A percentile compares a stretch with the other conserved stretches of the same genome.
Conservation (phyloP, 441 rosid species). For the Theobroma grandiflorum region DNA sequence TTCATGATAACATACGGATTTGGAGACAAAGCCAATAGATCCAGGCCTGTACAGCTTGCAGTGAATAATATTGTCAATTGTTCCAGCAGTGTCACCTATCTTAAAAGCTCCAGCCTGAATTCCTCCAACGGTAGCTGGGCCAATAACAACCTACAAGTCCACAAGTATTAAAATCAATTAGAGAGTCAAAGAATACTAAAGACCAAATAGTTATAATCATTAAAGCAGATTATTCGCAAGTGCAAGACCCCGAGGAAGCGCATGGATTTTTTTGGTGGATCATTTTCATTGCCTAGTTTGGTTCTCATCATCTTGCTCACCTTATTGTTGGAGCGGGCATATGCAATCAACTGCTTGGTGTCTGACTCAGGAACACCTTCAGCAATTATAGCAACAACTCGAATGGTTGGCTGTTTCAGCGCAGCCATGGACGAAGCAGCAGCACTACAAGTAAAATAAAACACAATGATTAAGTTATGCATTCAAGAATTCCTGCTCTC, state of each 20-base stretch:
- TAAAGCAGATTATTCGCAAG: conserved; percentile 1
- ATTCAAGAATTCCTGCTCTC: conserved; percentile 12
- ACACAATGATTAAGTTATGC: conserved; percentile 4
- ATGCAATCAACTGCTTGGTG: conserved; percentile 87
- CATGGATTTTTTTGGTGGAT: neutral
- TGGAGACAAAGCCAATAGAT: conserved; percentile 96
- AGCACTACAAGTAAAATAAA: conserved; percentile 60
- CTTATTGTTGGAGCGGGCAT: conserved; percentile 94
- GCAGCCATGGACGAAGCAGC: conserved; percentile 98
- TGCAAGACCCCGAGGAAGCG: conserved; percentile 17
- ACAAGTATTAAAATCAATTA: conserved; percentile 29
- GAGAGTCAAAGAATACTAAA: neutral
- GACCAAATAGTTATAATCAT: neutral
- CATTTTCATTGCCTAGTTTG: conserved; percentile 21
- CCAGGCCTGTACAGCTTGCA: conserved; percentile 98
- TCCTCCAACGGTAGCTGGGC: conserved; percentile 99
- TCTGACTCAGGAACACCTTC: conserved; percentile 99
- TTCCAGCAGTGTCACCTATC: conserved; percentile 99
- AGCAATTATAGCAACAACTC: conserved; percentile 95
- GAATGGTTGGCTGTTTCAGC: conserved; percentile 90
- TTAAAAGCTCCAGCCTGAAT: conserved; percentile 98
- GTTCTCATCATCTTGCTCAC: conserved; percentile 41
- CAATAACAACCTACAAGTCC: conserved; percentile 82
- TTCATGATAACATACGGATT: conserved; percentile 71
- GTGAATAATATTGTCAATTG: conserved; percentile 87